Evolutionary conservation across 441 rosid species (phyloP).

Genomic region (Corymbia citriodora): DNA sequence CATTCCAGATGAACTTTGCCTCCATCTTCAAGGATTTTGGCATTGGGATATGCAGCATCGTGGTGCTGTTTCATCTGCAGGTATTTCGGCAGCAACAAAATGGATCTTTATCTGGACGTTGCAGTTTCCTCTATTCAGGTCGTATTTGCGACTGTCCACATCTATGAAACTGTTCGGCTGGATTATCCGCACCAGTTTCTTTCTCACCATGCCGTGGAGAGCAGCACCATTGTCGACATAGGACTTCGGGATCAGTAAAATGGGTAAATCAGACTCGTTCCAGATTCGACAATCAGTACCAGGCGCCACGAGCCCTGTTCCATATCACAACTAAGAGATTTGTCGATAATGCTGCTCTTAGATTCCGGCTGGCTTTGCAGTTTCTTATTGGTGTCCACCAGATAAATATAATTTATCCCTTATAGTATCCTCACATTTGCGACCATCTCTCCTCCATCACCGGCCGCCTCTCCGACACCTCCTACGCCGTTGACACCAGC

Average conservation of each 20-base stretch:
- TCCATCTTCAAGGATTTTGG: too few species aligned
- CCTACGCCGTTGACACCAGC: slow-evolving; percentile 72
- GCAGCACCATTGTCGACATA: neutral
- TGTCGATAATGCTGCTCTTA: neutral
- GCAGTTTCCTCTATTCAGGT: too few species aligned
- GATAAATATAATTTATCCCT: too few species aligned
- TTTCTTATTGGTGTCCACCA: neutral
- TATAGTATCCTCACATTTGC: too few species aligned
- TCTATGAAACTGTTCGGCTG: too few species aligned
- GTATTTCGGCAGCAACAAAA: too few species aligned
- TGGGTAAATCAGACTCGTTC: neutral
- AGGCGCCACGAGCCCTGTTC: neutral
- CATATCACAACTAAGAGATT: neutral
- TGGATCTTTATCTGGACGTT: too few species aligned
- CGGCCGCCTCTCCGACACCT: slow-evolving; percentile 41
- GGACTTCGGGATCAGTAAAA: neutral
- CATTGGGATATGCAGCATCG: too few species aligned
- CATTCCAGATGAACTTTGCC: too few species aligned
- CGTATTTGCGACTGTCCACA: accelerated
- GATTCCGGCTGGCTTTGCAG: neutral
- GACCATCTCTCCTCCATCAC: slow-evolving; percentile 20
- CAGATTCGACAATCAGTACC: neutral
- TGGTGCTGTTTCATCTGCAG: too few species aligned
- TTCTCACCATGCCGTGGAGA: accelerated
- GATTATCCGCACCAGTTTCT: too few species aligned